These are phyloP conservation scores for Haematococcus lacustris DNA, from an alignment of 139 green algal species.

Conservation along the genomic window DNA sequence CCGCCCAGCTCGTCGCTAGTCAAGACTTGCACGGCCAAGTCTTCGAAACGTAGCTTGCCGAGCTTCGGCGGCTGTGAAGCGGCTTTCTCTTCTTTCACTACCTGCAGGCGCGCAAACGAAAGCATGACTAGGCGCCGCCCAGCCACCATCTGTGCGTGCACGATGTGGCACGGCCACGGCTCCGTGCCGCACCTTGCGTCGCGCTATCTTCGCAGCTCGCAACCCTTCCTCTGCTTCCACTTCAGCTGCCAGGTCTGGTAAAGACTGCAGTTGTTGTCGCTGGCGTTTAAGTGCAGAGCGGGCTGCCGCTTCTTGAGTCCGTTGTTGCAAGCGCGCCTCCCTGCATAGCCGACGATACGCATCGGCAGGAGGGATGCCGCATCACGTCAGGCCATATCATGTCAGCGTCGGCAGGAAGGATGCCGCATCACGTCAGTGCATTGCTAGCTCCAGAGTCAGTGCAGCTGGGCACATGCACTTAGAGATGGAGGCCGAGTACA, in stretches of 20 bases:
- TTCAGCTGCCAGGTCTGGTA: slow-evolving; percentile 23
- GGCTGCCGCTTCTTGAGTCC: slow-evolving; percentile 23
- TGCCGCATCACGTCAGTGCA: no score
- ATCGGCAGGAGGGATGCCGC: no score
- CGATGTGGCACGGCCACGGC: no score
- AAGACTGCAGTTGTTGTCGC: slow-evolving; percentile 39
- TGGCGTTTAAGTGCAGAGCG: slow-evolving; percentile 36
- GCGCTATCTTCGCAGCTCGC: slow-evolving; percentile 11
- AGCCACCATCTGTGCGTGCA: no score
- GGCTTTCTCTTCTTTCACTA: slow-evolving; percentile 45
- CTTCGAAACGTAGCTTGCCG: slow-evolving; percentile 57
- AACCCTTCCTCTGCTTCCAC: slow-evolving; percentile 19
- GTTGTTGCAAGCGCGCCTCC: slow-evolving; percentile 18
- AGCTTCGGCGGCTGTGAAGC: slow-evolving; percentile 48
- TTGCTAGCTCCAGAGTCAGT: no score
- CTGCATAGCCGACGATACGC: no score
- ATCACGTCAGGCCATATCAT: no score
- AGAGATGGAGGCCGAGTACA: no score
- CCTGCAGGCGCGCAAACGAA: slow-evolving; percentile 14
- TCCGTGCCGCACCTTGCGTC: slow-evolving; percentile 27
- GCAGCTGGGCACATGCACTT: no score
- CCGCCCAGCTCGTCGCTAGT: slow-evolving; percentile 16
- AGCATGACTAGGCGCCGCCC: background rate
- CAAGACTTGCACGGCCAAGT: slow-evolving; percentile 42
- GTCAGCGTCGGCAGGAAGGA: no score